Percentiles rank a stretch among this genome's conserved stretches.
These are phyloP conservation scores for Phylloporus sp. DNA, from an alignment of 1,284 basidiomycete genomes.

Conservation along the genomic window DNA sequence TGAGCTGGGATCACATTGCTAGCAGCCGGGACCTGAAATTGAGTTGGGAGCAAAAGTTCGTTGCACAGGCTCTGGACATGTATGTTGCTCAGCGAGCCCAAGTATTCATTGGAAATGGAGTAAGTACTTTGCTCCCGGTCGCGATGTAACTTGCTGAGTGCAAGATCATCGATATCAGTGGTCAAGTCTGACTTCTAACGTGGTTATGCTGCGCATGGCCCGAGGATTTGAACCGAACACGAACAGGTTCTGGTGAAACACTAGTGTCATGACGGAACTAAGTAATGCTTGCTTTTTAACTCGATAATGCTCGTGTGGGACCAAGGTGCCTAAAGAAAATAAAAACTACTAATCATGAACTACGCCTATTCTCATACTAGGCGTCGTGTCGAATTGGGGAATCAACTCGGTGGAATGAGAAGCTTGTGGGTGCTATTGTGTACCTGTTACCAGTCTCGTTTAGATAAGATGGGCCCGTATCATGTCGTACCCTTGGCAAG, in stretches of 20 bases:
- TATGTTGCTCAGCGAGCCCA: constrained; percentile 47
- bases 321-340: too few relatives aligned
- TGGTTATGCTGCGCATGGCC: constrained; percentile 54
- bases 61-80: constrained; percentile 49
- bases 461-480: too few relatives aligned
- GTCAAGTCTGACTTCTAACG: constrained; percentile 59
- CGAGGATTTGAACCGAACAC: constrained; percentile 21
- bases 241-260: constrained; percentile 33
- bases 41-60: constrained; percentile 43
- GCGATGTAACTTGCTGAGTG: constrained; percentile 6
- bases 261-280: neutral
- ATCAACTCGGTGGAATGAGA: too few relatives aligned
- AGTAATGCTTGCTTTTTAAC: neutral
- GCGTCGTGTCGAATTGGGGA: too few relatives aligned
- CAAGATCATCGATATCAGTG: constrained; percentile 42
- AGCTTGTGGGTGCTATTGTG: too few relatives aligned
- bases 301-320: neutral
- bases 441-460: too few relatives aligned
- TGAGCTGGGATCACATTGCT: constrained; percentile 24
- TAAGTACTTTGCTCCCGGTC: constrained; percentile 12
- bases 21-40: constrained; percentile 42
- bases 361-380: too few relatives aligned
- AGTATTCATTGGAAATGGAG: constrained; percentile 50
- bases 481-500: too few relatives aligned
- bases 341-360: too few relatives aligned